Base-by-base conservation (phyloP, 1,284 basidiomycete species). In the Fomitopsis schrenkii region DNA sequence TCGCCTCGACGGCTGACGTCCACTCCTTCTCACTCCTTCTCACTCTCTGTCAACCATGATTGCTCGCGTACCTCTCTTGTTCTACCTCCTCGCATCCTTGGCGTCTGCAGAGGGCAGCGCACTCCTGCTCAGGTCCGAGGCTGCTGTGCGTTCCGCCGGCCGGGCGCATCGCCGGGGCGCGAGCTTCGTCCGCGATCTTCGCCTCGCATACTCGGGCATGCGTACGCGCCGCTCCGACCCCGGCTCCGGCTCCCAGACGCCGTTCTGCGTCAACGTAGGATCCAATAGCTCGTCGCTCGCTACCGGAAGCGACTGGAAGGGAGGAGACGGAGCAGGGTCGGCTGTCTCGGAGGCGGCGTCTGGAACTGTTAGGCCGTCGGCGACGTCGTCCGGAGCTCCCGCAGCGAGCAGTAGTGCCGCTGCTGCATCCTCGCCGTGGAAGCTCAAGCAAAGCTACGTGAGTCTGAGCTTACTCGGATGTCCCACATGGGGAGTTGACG, bases 161-260 rank as follows among this genome's bases (percentile, higher is more conserved):
- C 72, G 71, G 46, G 74, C 73, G 55, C 80, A 79, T 70, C 76
- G 72, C 60, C 78, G 75, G 61, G 87, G 86, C 48, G 79, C 81
- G 52, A 78, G 73, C 62, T 75, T 91, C 45, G 85, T 87, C 26
- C 79, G 78, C 62, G 89, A 91, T 71, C 77, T 91, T 54, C 85
- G 87, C 28, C 67, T 84, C 42, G 85, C 84, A 9, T 83, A 90
- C 65, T 72, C 78, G 30, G 77, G 79, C 28, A 71, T 86, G 3
- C 59, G 67, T 33, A 59, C 60, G 8, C 61, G 64, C 46, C 66
- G 66, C 55, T 30, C 59, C 30, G 57, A 61, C 28, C 38, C 22
- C 7, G 55, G 22, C 54, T 45, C 58, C 1, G 53, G 58, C 36
- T 54, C 52, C 10, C 52, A 54, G 52, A 65, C 66, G 57, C 50